These are phyloP conservation scores for Mortierella sp. DNA, from an alignment of 371 early-diverging fungal species.

Conservation along the genomic window DNA sequence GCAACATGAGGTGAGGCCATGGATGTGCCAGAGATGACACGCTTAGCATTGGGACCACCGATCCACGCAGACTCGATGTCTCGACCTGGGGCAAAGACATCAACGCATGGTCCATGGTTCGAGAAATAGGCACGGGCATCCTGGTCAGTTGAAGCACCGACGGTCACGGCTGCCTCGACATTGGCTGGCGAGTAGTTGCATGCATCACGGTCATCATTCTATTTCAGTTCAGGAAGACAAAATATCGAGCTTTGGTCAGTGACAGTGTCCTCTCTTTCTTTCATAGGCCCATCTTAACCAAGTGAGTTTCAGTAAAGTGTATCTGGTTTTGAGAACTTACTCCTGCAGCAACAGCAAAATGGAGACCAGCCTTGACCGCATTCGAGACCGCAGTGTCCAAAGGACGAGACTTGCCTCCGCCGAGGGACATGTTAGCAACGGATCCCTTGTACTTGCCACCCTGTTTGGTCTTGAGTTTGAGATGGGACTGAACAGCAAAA, in stretches of 20 bases:
- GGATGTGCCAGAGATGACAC: conserved; percentile 98
- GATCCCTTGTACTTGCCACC: conserved; percentile 78
- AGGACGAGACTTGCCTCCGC: conserved; percentile 87
- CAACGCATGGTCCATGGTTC: conserved; percentile 93
- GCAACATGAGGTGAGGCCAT: conserved; percentile 99
- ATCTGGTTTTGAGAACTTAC: too few relatives aligned
- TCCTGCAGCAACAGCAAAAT: conserved; percentile 99
- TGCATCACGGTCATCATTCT: conserved; percentile 95
- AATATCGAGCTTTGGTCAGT: too few relatives aligned
- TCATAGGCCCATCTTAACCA: too few relatives aligned
- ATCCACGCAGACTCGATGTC: conserved; percentile 93
- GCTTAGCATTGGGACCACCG: conserved; percentile 76
- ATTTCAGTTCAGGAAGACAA: too few relatives aligned
- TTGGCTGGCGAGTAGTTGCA: conserved; percentile 97
- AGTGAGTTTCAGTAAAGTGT: too few relatives aligned
- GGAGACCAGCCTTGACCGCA: conserved; percentile 86
- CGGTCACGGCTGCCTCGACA: conserved; percentile 93
- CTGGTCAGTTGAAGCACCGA: conserved; percentile 91
- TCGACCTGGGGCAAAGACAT: conserved; percentile 95
- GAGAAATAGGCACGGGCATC: conserved; percentile 94
- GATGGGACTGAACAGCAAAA: conserved; percentile 70
- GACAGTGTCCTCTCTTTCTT: too few relatives aligned
- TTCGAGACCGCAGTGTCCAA: conserved; percentile 86
- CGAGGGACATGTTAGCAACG: conserved; percentile 96
- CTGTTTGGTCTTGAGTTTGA: conserved; percentile 54